phyloP scores from a whole-genome alignment of 495 filamentous ascomycete genomes.

The Sporormia fimetaria region DNA sequence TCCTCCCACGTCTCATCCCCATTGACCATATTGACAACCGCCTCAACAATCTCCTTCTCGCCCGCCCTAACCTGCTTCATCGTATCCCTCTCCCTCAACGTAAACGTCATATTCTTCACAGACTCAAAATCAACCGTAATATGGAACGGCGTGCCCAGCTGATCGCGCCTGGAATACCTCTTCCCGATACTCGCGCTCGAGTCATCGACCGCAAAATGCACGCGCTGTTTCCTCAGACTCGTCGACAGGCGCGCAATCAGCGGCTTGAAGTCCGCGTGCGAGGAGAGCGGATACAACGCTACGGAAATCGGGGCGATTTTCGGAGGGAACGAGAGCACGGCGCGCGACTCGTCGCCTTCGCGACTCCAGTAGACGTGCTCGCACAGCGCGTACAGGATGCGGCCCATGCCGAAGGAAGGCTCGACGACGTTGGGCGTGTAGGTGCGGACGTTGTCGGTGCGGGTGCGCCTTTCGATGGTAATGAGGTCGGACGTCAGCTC shows the following conservation, averaged over 20 bases:
- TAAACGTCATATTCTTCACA: conserved; percentile 54
- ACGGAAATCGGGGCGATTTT: conserved; percentile 58
- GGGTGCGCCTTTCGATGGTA: conserved; percentile 57
- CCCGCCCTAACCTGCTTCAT: conserved; percentile 56
- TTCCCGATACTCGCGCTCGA: conserved; percentile 59
- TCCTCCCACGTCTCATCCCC: conserved; percentile 57
- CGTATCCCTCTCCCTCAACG: conserved; percentile 47
- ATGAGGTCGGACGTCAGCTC: conserved; percentile 61
- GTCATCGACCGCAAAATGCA: conserved; percentile 51
- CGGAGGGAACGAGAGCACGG: conserved; percentile 58
- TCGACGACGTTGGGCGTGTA: conserved; percentile 72
- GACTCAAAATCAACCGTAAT: conserved; percentile 60
- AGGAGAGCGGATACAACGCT: conserved; percentile 54
- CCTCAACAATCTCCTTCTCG: conserved; percentile 54
- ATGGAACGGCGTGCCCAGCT: conserved; percentile 46
- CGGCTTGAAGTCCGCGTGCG: conserved; percentile 46
- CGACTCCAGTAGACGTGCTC: conserved; percentile 74
- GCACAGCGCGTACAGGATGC: conserved; percentile 60
- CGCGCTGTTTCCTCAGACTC: conserved; percentile 46
- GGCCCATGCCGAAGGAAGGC: conserved; percentile 75
- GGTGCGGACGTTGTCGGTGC: conserved; percentile 58
- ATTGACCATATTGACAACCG: conserved; percentile 48
- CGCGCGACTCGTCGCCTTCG: conserved; percentile 50
- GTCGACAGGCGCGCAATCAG: too few relatives aligned
- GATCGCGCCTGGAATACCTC: conserved; percentile 33